phyloP scores from a whole-genome alignment of 2,329 filamentous ascomycete species.

The Pleurostoma richardsiae region DNA sequence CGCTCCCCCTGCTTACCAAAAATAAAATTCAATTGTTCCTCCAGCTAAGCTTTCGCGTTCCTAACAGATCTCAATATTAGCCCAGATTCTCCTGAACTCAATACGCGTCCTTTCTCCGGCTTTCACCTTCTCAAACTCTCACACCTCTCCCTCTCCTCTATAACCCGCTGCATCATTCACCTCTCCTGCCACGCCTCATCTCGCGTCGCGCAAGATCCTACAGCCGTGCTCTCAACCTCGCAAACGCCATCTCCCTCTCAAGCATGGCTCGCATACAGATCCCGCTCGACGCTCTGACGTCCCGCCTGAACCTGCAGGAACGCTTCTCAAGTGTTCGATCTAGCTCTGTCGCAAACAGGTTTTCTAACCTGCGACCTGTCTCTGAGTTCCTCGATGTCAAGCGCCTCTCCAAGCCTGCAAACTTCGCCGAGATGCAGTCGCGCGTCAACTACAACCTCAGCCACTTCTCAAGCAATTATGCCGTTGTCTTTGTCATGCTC shows the following conservation, averaged over 20 bases:
- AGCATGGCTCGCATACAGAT: slow-evolving; percentile 85
- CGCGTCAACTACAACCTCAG: slow-evolving; percentile 95
- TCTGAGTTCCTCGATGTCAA: slow-evolving; percentile 96
- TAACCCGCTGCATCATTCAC: too few relatives aligned
- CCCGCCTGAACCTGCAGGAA: slow-evolving; percentile 78
- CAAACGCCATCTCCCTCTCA: too few relatives aligned
- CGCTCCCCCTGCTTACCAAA: background rate
- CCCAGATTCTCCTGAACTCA: background rate
- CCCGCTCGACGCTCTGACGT: slow-evolving; percentile 85
- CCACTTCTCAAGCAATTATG: slow-evolving; percentile 99
- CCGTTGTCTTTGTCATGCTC: slow-evolving; percentile 87
- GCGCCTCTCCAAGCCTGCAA: slow-evolving; percentile 87
- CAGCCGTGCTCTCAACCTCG: too few relatives aligned
- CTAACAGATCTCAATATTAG: background rate
- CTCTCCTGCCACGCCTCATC: too few relatives aligned
- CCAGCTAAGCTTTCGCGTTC: background rate
- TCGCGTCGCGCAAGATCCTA: too few relatives aligned
- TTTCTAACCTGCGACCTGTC: slow-evolving; percentile 86
- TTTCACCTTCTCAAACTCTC: too few relatives aligned
- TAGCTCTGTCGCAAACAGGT: slow-evolving; percentile 73
- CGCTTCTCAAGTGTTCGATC: slow-evolving; percentile 80
- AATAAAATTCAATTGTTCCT: background rate
- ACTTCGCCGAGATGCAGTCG: slow-evolving; percentile 85
- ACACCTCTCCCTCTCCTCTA: too few relatives aligned
- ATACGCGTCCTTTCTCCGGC: too few relatives aligned